Conservation (phyloP, 2,329 filamentous ascomycete species). For the Ophiostoma sp. region DNA sequence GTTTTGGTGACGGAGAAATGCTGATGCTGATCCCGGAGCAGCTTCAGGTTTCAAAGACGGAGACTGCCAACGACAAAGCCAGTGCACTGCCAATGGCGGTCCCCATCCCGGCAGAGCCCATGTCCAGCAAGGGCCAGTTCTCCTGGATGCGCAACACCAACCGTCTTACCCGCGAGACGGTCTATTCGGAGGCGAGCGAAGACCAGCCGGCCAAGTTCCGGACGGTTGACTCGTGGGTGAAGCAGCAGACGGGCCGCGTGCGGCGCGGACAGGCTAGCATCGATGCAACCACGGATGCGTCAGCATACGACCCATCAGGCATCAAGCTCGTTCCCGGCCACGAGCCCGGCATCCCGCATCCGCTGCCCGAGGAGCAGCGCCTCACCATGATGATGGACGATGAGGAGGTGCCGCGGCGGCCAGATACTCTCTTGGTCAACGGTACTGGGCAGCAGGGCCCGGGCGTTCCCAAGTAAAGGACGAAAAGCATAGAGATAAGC, state of each 20-base stretch:
- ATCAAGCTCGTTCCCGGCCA: conserved; percentile 25
- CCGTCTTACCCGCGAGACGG: conserved; percentile 39
- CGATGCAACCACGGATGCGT: conserved; percentile 19
- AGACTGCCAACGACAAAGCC: background rate
- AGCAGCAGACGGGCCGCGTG: conserved; percentile 54
- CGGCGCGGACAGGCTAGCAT: conserved; percentile 42
- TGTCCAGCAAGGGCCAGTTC: conserved; percentile 16
- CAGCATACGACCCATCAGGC: background rate
- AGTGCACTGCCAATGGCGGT: background rate
- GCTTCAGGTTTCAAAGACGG: background rate
- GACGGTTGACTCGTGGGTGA: conserved; percentile 58
- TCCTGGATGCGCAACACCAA: conserved; percentile 24
- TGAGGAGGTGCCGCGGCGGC: conserved; percentile 42
- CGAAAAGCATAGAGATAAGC: too few relatives aligned
- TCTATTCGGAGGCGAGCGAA: conserved; percentile 49
- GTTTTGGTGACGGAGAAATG: conserved; percentile 58
- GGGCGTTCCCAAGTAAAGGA: conserved; percentile 8
- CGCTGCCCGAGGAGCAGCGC: conserved; percentile 42
- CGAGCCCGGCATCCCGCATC: conserved; percentile 32
- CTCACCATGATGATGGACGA: conserved; percentile 49
- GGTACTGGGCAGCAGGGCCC: background rate
- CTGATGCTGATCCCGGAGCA: conserved; percentile 35
- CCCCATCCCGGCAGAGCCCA: conserved; percentile 9
- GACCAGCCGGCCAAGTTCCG: conserved; percentile 53
- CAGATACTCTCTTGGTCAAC: conserved; percentile 31